Percentiles rank a stretch among this genome's conserved stretches.
Conservation (phyloP, 768 basidiomycete species). For the Suillus discolor region DNA sequence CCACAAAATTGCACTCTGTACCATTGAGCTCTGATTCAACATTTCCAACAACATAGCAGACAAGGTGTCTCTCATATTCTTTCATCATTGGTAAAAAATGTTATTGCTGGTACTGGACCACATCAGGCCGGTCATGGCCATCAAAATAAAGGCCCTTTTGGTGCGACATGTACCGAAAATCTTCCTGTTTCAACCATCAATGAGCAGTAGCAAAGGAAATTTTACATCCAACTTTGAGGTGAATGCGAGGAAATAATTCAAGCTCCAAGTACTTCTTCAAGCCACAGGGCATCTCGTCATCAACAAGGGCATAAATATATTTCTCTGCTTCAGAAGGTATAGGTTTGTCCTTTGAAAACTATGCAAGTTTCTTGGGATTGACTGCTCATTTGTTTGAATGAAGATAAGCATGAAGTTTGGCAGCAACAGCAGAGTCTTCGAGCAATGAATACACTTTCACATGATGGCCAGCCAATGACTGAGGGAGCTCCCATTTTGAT, state of each 20-base stretch:
- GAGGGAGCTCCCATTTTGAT: no score
- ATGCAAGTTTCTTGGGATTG: no score
- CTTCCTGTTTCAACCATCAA: constrained; percentile 4
- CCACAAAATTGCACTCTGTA: constrained; percentile 20
- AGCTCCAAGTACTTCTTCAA: constrained; percentile 9
- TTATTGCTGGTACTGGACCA: constrained; percentile 15
- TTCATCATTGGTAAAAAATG: constrained; percentile 21
- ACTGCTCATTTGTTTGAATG: no score
- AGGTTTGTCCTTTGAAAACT: no score
- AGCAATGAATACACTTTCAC: no score
- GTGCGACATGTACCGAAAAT: constrained; percentile 4
- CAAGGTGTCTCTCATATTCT: not conserved
- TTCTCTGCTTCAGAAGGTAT: no score
- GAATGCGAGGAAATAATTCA: not conserved
- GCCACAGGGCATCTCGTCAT: constrained; percentile 5
- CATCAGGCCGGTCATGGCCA: constrained; percentile 23
- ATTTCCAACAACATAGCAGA: constrained; percentile 21
- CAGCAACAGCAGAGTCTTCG: no score
- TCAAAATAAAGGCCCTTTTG: constrained; percentile 21
- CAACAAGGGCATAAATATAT: not conserved
- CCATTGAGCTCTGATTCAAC: constrained; percentile 4
- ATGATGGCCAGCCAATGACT: no score
- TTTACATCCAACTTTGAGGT: constrained; percentile 10
- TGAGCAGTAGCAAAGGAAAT: constrained; percentile 4
- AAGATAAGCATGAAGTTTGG: no score